Evolutionary conservation across 768 basidiomycete genomes (phyloP), one percentile per base, ranked within the genome.

Genomic region (Russula olivacea): DNA sequence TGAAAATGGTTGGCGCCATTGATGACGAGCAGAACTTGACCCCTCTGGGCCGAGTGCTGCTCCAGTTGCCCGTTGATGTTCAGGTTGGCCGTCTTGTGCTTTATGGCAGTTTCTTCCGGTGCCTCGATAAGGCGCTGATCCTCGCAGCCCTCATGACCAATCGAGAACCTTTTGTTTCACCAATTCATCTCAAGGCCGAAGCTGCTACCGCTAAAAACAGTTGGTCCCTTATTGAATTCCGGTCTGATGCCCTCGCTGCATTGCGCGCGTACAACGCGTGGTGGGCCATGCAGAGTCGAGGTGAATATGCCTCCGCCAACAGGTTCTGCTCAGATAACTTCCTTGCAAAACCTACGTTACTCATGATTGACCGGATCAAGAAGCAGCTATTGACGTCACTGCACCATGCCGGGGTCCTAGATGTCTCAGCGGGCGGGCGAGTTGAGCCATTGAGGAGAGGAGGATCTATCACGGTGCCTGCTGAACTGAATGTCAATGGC

Each of bases 91-190:
- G 93, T 61, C 78, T 98, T 54, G 88, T 93, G 57, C 79, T 98
- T 4, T 93, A 87, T 72, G 95, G 95, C 19, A 84, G 86, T 70
- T 91, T 97, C 79, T 96, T 96, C 85, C 84, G 89, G 62, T 97
- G 94, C 74, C 78, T 98, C 47, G 90, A 94, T 72, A 83, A 86
- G 55, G 90, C 91, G 0, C 74, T 98, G 65, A 91, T 93, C 5
- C 81, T 97, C 53, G 94, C 95, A n/a, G 92, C 93, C 7, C 87
- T 97, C 68, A 76, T 97, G 67, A 85, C 90, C 15, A 89, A 91
- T 68, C 88, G 94, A 36, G 93, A 96, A 63, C 92, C 94, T 6
- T 98, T 97, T 79, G 73, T 95, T 61, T 83, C 87, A 0, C 95
- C 95, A 0, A 81, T 88, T 73, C 84, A 87, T 55, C 77, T 88